phyloP scores from a whole-genome alignment of 305 asterid genomes.

The Nicotiana rustica region DNA sequence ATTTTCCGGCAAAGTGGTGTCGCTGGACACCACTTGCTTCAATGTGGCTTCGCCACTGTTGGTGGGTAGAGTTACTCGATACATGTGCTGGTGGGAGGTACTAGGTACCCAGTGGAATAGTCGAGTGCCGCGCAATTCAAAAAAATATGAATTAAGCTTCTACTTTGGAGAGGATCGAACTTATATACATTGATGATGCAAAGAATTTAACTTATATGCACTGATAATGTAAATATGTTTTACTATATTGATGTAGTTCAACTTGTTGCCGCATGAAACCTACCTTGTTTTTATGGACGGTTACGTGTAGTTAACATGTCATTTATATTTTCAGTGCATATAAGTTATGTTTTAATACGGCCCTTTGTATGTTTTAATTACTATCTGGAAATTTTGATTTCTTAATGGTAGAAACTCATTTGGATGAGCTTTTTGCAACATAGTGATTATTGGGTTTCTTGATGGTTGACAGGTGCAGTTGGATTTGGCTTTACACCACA shows the following conservation, averaged over 20 bases:
- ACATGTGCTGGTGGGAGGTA: neutral
- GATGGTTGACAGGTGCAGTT: slow-evolving; percentile 55
- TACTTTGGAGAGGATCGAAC: neutral
- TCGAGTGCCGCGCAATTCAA: too few species aligned
- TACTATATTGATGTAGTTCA: too few species aligned
- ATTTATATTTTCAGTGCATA: neutral
- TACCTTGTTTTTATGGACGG: neutral
- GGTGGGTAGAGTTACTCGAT: neutral
- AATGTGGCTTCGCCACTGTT: too few species aligned
- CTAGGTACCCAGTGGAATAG: neutral
- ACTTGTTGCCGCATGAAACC: too few species aligned
- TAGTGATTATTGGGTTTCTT: slow-evolving; percentile 16
- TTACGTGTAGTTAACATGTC: neutral
- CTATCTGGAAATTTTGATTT: too few species aligned
- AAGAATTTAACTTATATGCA: neutral
- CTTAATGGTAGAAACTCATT: neutral
- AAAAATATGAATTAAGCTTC: neutral
- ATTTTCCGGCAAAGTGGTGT: too few species aligned
- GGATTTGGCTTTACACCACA: slow-evolving; percentile 83
- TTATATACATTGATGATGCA: neutral
- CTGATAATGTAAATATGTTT: neutral
- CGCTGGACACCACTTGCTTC: too few species aligned
- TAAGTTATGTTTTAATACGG: neutral
- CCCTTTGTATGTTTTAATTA: too few species aligned
- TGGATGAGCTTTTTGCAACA: neutral